Percentiles rank a stretch among this genome's conserved stretches.
phyloP scores from a whole-genome alignment of 139 green algal genomes.

The Nannochloris sp. region DNA sequence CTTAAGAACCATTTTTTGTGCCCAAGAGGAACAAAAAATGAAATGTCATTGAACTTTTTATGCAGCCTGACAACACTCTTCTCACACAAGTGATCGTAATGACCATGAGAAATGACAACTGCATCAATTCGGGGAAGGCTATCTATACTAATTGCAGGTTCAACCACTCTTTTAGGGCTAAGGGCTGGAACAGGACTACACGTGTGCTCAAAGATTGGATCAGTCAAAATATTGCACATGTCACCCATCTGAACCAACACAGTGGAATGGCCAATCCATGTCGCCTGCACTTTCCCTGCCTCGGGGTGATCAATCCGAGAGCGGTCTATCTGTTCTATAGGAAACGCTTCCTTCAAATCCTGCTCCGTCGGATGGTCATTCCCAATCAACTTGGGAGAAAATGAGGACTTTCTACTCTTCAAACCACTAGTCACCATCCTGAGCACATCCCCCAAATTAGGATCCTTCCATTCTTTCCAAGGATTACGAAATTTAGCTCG shows the following conservation, averaged over 20 bases:
- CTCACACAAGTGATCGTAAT: constrained; percentile 56
- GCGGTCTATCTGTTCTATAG: constrained; percentile 11
- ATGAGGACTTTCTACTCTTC: background rate
- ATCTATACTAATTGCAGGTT: constrained; percentile 20
- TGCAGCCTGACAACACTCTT: constrained; percentile 36
- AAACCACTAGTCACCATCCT: constrained; percentile 8
- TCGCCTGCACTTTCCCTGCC: constrained; percentile 30
- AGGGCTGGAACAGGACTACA: constrained; percentile 28
- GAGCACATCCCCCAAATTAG: constrained; percentile 10
- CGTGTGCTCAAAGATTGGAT: constrained; percentile 57
- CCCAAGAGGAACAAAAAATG: constrained; percentile 59
- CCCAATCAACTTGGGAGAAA: constrained; percentile 7
- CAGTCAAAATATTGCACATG: constrained; percentile 54
- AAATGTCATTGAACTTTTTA: constrained; percentile 24
- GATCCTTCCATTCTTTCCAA: constrained; percentile 27
- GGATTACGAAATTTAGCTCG: constrained; percentile 29
- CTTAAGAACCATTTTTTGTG: constrained; percentile 48
- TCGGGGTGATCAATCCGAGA: constrained; percentile 3
- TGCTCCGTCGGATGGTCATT: constrained; percentile 5
- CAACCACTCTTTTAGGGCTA: constrained; percentile 40
- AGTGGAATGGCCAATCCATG: constrained; percentile 62
- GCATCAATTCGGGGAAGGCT: constrained; percentile 51
- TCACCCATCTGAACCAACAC: constrained; percentile 57
- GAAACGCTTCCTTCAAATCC: constrained; percentile 23
- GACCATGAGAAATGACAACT: constrained; percentile 64